A percentile compares a stretch with the other conserved stretches of the same genome.
Evolutionary conservation across 2,329 filamentous ascomycete species (phyloP).

Genomic region (Exserohilum rostratum): DNA sequence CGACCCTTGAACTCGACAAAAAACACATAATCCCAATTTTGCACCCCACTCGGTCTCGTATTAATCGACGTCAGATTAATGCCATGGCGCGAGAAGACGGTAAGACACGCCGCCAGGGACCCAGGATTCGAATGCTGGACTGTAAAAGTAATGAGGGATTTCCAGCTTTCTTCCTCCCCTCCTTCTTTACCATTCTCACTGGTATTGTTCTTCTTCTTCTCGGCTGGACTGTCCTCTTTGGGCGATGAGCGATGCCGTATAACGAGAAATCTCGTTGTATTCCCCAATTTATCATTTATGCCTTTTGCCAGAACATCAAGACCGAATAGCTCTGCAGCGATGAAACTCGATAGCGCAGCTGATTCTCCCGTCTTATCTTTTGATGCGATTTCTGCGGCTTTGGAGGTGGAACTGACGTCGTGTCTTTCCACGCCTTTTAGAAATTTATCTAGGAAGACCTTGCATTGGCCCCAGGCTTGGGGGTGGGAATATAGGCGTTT

Average conservation of each 20-base stretch:
- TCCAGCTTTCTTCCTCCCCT: conserved; percentile 47
- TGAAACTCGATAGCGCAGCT: conserved; percentile 78
- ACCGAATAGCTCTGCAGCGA: conserved; percentile 72
- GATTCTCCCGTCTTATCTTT: conserved; percentile 64
- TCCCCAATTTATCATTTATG: conserved; percentile 76
- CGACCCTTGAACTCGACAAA: conserved; percentile 86
- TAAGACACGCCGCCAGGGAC: conserved; percentile 79
- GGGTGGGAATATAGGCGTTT: conserved; percentile 88
- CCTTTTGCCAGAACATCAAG: conserved; percentile 71
- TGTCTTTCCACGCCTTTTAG: conserved; percentile 78
- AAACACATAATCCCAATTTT: conserved; percentile 90
- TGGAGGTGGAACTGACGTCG: conserved; percentile 84
- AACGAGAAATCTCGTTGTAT: conserved; percentile 76
- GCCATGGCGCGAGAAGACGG: conserved; percentile 73
- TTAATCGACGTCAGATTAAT: conserved; percentile 92
- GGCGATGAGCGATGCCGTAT: not conserved
- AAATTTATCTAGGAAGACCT: conserved; percentile 70
- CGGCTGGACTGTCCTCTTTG: too few relatives aligned
- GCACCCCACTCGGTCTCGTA: conserved; percentile 75
- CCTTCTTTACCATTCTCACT: not conserved
- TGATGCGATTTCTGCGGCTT: conserved; percentile 77
- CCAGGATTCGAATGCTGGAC: conserved; percentile 78
- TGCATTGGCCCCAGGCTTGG: conserved; percentile 93
- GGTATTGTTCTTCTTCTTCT: too few relatives aligned
- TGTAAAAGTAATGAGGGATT: conserved; percentile 81